A percentile compares a stretch with the other conserved stretches of the same genome.
Conservation (phyloP, 116 monocot species). For the Papilionanthe hybrid region DNA sequence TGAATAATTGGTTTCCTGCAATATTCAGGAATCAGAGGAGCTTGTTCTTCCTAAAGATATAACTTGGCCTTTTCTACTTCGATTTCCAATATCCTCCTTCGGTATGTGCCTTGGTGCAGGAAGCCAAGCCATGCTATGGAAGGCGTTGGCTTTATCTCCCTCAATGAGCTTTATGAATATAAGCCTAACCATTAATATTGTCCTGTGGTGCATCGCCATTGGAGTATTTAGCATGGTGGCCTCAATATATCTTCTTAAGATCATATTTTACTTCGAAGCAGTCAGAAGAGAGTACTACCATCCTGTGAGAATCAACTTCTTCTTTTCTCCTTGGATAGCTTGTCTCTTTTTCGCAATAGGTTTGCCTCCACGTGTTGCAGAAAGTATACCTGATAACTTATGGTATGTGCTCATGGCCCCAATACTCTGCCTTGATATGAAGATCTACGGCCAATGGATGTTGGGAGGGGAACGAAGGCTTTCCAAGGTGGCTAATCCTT, state of each 20-base stretch:
- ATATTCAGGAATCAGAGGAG: conserved; percentile 28
- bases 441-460: conserved; percentile 18
- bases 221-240: not conserved
- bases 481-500: conserved; percentile 17
- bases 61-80: conserved; percentile 16
- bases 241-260: not conserved
- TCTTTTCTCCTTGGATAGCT: conserved; percentile 15
- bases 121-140: conserved; percentile 16
- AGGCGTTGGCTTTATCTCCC: not conserved
- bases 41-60: conserved; percentile 5
- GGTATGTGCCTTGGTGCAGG: conserved; percentile 10
- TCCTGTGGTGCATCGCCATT: conserved; percentile 9
- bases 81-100: conserved; percentile 13
- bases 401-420: conserved; percentile 9
- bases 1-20: not conserved
- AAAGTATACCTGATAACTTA: not conserved
- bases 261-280: conserved; percentile 12
- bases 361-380: not conserved
- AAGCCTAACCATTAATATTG: not conserved
- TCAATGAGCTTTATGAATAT: not conserved
- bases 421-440: conserved; percentile 5
- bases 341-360: conserved; percentile 7
- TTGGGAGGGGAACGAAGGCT: conserved; percentile 4
- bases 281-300: conserved; percentile 9
- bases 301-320: conserved; percentile 11